Base-by-base conservation (phyloP, 1,284 basidiomycete species). In the Ceratobasidium sp. region DNA sequence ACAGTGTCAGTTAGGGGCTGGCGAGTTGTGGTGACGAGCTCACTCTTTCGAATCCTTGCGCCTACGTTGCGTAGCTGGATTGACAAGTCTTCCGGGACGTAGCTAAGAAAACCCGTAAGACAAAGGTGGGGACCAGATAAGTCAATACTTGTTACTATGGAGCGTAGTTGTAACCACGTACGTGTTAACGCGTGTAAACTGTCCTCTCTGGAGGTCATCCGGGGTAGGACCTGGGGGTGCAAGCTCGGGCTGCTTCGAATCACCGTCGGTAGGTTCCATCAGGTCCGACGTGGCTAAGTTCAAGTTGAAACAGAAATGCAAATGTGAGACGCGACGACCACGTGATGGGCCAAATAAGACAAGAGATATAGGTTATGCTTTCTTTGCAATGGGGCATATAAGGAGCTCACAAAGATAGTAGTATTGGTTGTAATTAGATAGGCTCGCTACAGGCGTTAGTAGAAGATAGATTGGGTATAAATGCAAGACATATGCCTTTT, bases 1-100 rank as follows among this genome's bases (percentile, higher is more conserved):
- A 3, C 47, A 44, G 50, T 17, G 57, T 72, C 69, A 57, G 45
- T 72, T 72, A 51, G 69, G 69, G 47, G 56, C 22, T 27, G 22
- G 50, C 15, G 48, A 60, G 31, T n/a, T 9, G 44, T 22, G 47
- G 31, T 50, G 24, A 50, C 19, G 47, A 51, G 27, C 41, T n/a
- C 27, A 76, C 75, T 76, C 65, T 73, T 73, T 33, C 75, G 75
- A 44, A 76, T 72, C 36, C 75, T 74, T 9, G 71, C n/a, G 14
- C 73, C 73, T 17, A 76, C 47, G 47, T 73, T 59, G n/a, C 56
- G 64, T 24, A 76, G 71, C 36, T 63, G 51, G n/a, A 36, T 64
- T 19, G 50, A 31, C 31, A 76, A 31, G 8, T 76, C 75, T 19
- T 75, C 74, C 31, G 59, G 44, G 27, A 65, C 59, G 62, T 72